phyloP scores from a whole-genome alignment of 2,329 filamentous ascomycete species.

The Fusarium gaditjirri region DNA sequence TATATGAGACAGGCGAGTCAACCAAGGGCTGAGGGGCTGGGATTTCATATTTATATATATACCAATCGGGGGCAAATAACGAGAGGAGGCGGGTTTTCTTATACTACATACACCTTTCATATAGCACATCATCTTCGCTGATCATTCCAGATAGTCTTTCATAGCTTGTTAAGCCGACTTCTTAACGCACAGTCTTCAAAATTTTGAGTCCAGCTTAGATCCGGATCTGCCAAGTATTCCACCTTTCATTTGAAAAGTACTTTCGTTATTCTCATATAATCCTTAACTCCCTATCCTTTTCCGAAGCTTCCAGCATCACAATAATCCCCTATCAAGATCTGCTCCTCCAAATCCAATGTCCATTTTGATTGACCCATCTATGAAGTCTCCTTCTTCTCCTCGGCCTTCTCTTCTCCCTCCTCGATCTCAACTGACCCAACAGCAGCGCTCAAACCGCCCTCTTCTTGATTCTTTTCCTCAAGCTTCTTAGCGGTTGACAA shows the following conservation, averaged over 20 bases:
- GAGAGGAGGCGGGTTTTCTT: background rate
- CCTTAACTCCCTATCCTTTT: slow-evolving; percentile 13
- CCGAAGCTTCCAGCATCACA: background rate
- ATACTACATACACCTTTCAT: no score
- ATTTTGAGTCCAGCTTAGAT: background rate
- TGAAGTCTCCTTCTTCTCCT: slow-evolving; percentile 35
- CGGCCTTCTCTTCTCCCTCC: slow-evolving; percentile 45
- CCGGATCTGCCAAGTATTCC: no score
- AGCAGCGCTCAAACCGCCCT: slow-evolving; percentile 55
- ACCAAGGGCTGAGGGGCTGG: background rate
- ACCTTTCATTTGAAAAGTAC: background rate
- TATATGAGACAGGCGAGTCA: no score
- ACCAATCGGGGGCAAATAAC: background rate
- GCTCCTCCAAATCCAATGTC: background rate
- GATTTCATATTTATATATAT: background rate
- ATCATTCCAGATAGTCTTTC: background rate
- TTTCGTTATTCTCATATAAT: slow-evolving; percentile 22
- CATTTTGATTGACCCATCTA: background rate
- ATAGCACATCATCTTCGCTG: background rate
- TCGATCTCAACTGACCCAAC: slow-evolving; percentile 54
- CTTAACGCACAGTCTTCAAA: background rate
- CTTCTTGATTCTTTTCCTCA: slow-evolving; percentile 59
- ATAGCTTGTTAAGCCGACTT: rapidly evolving
- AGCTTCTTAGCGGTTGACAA: slow-evolving; percentile 59
- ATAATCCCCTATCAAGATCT: background rate